Evolutionary conservation across 495 filamentous ascomycete genomes (phyloP).

Genomic region (Terfezia boudieri): DNA sequence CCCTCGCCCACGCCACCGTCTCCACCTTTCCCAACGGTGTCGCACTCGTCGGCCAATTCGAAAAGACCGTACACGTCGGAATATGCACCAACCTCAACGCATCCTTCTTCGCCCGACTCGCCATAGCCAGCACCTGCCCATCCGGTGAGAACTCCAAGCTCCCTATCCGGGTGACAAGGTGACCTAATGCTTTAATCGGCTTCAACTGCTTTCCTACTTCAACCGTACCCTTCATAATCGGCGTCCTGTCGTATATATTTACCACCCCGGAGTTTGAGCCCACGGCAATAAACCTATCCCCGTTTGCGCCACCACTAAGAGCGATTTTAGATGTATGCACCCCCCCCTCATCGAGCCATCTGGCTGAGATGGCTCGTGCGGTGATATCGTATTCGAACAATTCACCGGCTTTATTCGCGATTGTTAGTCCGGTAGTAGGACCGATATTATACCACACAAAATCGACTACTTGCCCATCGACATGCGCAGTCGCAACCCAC

Average conservation of each 20-base stretch:
- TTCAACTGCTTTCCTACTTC: constrained; percentile 34
- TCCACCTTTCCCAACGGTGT: constrained; percentile 77
- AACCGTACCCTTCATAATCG: constrained; percentile 10
- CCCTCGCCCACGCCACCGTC: constrained; percentile 51
- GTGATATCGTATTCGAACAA: constrained; percentile 72
- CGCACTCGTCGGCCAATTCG: constrained; percentile 82
- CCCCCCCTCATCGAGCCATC: constrained; percentile 81
- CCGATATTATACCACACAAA: constrained; percentile 79
- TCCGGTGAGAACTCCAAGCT: constrained; percentile 62
- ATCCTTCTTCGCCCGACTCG: constrained; percentile 66
- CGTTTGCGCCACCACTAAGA: constrained; percentile 45
- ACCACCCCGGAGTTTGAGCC: constrained; percentile 68
- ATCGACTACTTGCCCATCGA: constrained; percentile 66
- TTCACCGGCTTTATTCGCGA: constrained; percentile 67
- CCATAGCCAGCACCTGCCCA: constrained; percentile 70
- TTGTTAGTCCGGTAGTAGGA: constrained; percentile 35
- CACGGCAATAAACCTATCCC: constrained; percentile 56
- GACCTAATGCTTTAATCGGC: constrained; percentile 50
- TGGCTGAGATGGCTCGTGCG: constrained; percentile 39
- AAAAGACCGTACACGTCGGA: constrained; percentile 78
- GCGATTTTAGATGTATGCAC: constrained; percentile 64
- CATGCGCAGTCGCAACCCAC: constrained; percentile 64
- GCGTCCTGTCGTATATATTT: constrained; percentile 55
- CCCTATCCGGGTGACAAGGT: constrained; percentile 64
- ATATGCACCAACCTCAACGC: constrained; percentile 73